Conservation (phyloP, 2,329 filamentous ascomycete species). For the Bertia moriformis region DNA sequence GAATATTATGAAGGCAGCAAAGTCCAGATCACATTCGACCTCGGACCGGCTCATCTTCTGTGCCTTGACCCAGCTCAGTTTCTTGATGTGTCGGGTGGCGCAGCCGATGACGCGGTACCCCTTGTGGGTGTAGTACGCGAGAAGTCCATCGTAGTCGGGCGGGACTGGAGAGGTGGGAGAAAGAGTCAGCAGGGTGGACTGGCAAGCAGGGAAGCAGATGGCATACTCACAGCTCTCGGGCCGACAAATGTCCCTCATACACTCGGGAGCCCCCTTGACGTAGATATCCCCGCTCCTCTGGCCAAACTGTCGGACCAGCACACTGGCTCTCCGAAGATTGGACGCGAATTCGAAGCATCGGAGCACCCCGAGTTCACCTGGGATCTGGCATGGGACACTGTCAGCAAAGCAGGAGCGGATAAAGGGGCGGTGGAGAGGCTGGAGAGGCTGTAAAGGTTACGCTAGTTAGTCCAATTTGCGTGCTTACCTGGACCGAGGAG, state of each 20-base stretch:
- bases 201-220: conserved; percentile 3
- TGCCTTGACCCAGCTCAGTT: conserved; percentile 82
- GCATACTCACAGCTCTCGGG: conserved; percentile 57
- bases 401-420: no score
- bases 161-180: conserved; percentile 36
- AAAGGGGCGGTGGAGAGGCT: no score
- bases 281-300: conserved; percentile 74
- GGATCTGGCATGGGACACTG: no score
- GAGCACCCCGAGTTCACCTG: conserved; percentile 71
- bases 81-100: conserved; percentile 74
- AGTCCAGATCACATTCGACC: conserved; percentile 70
- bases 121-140: conserved; percentile 84
- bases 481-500: conserved; percentile 29
- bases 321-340: conserved; percentile 78
- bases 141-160: conserved; percentile 72
- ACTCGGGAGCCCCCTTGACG: conserved; percentile 92
- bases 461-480: conserved; percentile 16
- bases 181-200: conserved; percentile 2
- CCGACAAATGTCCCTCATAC: conserved; percentile 84
- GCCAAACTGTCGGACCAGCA: conserved; percentile 82
- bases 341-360: conserved; percentile 92
- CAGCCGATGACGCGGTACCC: conserved; percentile 95
- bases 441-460: no score
- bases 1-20: conserved; percentile 93
- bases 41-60: conserved; percentile 85